Conservation (phyloP, 495 filamentous ascomycete species). For the Niebla homalea region DNA sequence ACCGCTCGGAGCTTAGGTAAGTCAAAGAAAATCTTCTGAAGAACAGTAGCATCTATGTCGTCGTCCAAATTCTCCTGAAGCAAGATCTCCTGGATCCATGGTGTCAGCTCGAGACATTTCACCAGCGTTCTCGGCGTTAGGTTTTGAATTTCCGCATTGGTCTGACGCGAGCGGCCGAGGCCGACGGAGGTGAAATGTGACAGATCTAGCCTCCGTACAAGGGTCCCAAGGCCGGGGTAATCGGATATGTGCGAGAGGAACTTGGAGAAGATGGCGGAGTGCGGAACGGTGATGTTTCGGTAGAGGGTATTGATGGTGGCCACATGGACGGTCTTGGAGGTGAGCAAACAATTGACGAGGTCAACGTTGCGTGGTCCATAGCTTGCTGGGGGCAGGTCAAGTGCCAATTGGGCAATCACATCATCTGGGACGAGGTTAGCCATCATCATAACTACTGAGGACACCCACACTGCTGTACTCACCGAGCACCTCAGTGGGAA, state of each 20-base stretch:
- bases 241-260: slow-evolving; percentile 57
- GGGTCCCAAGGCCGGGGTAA: slow-evolving; percentile 59
- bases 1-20: slow-evolving; percentile 55
- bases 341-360: slow-evolving; percentile 62
- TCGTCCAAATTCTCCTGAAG: slow-evolving; percentile 75
- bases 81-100: slow-evolving; percentile 68
- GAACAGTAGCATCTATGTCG: slow-evolving; percentile 54
- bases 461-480: slow-evolving; percentile 21
- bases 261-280: slow-evolving; percentile 77
- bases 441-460: neutral
- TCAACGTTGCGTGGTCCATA: slow-evolving; percentile 71
- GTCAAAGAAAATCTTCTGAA: slow-evolving; percentile 55
- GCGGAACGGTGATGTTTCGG: slow-evolving; percentile 72
- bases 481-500: slow-evolving; percentile 64
- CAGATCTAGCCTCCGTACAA: slow-evolving; percentile 74
- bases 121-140: slow-evolving; percentile 65
- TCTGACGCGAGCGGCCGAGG: slow-evolving; percentile 64
- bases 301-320: slow-evolving; percentile 70
- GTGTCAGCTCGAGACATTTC: slow-evolving; percentile 60
- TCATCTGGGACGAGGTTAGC: slow-evolving; percentile 36
- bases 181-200: slow-evolving; percentile 80
- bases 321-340: slow-evolving; percentile 61
- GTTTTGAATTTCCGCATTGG: slow-evolving; percentile 70
- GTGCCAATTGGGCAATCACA: slow-evolving; percentile 61
- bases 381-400: slow-evolving; percentile 67